Evolutionary conservation across 2,329 filamentous ascomycete genomes (phyloP), one percentile per base, ranked within the genome.

Genomic region (Thelonectria discophora): DNA sequence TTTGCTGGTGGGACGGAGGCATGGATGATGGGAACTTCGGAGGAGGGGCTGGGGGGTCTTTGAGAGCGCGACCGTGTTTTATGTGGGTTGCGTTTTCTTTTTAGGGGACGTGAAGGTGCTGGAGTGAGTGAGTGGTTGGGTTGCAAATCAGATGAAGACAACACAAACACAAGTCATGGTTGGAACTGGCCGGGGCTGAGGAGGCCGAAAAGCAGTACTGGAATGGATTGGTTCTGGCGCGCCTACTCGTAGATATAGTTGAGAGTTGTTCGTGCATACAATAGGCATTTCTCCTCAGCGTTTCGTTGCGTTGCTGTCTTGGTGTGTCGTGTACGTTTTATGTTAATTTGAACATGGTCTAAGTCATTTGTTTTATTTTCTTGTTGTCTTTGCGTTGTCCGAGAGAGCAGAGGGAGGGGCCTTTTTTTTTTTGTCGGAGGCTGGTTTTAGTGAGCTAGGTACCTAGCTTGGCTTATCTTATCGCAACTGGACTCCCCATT

Each of bases 291-390:
- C 32, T 34, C n/a, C 32, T 34, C 32, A 9, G 32, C 13, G 9
- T 34, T 34, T 13, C 13, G 9, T 34, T 4, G 10, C 13, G 13
- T 5, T 9, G 32, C 7, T 15, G 32, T 47, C 18, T 55, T 27
- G 37, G 24, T n/a, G 34, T 47, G 52, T 27, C 45, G 18, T 50
- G 20, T 24, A n/a, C 7, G n/a, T n/a, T n/a, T n/a, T n/a, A 51
- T 40, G 32, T 39, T 15, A 6, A 12, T 34, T 34, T 34, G 13
- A 2, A 34, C 13, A 21, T 40, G 34, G 27, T n/a, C n/a, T n/a
- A n/a, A n/a, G 30, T 13, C 12, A 51, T 42, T 51, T 56, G 56
- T 40, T 61, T 58, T 61, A 49, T 61, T 58, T 61, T 58, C 48
- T 45, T 61, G 34, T 42, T 57, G 32, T 42, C 37, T 30, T 43